A percentile compares a stretch with the other conserved stretches of the same genome.
phyloP scores from a whole-genome alignment of 768 basidiomycete genomes.

The Tylopilus plumbeoviolaceoides region DNA sequence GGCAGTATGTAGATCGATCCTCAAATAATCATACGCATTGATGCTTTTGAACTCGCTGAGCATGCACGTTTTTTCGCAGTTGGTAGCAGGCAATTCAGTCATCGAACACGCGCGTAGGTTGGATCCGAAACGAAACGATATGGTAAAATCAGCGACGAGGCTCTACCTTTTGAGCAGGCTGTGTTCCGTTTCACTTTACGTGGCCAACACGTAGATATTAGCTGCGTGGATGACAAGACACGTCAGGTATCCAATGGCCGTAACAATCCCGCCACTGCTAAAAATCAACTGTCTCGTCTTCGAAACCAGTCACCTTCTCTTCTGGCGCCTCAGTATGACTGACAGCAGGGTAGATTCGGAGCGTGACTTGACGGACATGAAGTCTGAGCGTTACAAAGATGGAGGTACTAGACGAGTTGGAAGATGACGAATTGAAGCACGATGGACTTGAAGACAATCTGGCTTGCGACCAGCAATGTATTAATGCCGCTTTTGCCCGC shows the following conservation, averaged over 20 bases:
- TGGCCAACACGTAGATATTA: too few relatives aligned
- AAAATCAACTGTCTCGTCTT: slow-evolving; percentile 52
- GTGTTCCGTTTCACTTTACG: slow-evolving; percentile 11
- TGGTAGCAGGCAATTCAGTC: background rate
- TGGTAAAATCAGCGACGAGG: background rate
- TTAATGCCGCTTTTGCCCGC: slow-evolving; percentile 69
- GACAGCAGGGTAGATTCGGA: background rate
- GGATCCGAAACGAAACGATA: too few relatives aligned
- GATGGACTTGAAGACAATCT: slow-evolving; percentile 72
- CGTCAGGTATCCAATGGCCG: slow-evolving; percentile 48
- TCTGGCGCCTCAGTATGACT: background rate
- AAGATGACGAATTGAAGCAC: slow-evolving; percentile 83
- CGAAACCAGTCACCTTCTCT: slow-evolving; percentile 9
- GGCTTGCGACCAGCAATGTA: slow-evolving; percentile 74
- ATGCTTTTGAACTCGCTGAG: too few relatives aligned
- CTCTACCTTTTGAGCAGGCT: background rate
- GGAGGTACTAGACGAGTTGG: slow-evolving; percentile 77
- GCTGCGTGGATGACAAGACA: slow-evolving; percentile 67
- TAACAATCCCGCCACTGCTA: slow-evolving; percentile 53
- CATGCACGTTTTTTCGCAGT: too few relatives aligned
- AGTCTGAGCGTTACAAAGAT: slow-evolving; percentile 47
- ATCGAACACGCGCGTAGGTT: too few relatives aligned
- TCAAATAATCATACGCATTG: too few relatives aligned
- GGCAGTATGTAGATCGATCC: too few relatives aligned
- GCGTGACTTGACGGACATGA: slow-evolving; percentile 59